Percentiles rank a stretch among this genome's conserved stretches.
Conservation (phyloP, 306 rosid genomes). For the Acacia acuminata region DNA sequence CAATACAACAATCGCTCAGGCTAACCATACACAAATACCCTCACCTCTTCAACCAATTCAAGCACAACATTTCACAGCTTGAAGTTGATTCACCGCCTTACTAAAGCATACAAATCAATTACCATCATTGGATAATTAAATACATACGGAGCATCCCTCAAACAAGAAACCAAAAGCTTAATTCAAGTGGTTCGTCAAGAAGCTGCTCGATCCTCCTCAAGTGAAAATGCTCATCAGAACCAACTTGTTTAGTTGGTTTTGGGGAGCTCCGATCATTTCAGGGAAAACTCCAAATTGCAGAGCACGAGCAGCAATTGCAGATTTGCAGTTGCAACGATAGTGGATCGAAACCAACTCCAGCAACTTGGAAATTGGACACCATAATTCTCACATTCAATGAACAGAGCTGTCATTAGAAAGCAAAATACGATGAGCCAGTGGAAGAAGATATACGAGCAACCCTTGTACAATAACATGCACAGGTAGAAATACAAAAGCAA, state of each 20-base stretch:
- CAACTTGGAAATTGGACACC: conserved; percentile 28
- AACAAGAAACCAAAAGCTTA: background rate
- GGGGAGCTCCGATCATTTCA: conserved; percentile 23
- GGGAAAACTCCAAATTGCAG: conserved; percentile 24
- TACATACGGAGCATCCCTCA: conserved; percentile 8
- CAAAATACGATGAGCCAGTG: conserved; percentile 18
- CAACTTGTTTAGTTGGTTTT: conserved; percentile 27
- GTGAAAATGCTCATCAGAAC: background rate
- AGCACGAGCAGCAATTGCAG: conserved; percentile 23
- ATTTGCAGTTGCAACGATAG: conserved; percentile 30
- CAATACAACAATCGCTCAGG: conserved; percentile 12
- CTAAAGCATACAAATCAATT: conserved; percentile 24
- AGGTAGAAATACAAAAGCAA: conserved; percentile 5
- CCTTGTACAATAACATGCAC: conserved; percentile 9
- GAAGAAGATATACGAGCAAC: conserved; percentile 27
- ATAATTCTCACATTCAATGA: conserved; percentile 18
- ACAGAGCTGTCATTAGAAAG: conserved; percentile 32
- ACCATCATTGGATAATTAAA: conserved; percentile 21
- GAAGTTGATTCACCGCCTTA: conserved; percentile 18
- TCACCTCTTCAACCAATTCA: background rate
- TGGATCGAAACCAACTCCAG: conserved; percentile 22
- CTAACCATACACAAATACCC: background rate
- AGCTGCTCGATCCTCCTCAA: background rate
- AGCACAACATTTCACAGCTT: conserved; percentile 26
- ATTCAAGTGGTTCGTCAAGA: background rate